Evolutionary conservation across 2,329 filamentous ascomycete species (phyloP).

Genomic region (Ophiostoma angusticollis): DNA sequence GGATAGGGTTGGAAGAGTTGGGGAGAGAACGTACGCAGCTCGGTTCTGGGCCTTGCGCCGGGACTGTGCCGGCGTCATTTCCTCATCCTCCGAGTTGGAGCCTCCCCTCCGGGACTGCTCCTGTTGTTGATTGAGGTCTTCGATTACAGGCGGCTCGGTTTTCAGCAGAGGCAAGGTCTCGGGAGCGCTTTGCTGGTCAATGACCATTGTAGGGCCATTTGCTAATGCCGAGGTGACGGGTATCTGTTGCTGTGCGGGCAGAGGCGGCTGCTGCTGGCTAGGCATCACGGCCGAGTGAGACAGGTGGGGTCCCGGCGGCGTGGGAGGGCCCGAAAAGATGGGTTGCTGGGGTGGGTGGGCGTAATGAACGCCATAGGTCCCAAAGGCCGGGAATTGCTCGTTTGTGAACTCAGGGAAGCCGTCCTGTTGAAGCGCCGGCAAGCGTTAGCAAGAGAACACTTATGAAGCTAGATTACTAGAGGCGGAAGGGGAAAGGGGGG

Average conservation of each 20-base stretch:
- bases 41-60: constrained; percentile 49
- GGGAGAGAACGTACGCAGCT: constrained; percentile 40
- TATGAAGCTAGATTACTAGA: too few relatives aligned
- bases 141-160: constrained; percentile 24
- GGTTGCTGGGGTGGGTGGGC: constrained; percentile 17
- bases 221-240: not conserved
- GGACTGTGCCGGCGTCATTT: constrained; percentile 43
- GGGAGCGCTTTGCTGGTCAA: constrained; percentile 14
- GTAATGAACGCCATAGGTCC: constrained; percentile 31
- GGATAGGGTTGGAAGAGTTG: not conserved
- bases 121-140: constrained; percentile 18
- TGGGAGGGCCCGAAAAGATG: constrained; percentile 35
- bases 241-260: constrained; percentile 9
- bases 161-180: constrained; percentile 24
- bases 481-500: not conserved
- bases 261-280: constrained; percentile 17
- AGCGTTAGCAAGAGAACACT: not conserved
- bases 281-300: constrained; percentile 16
- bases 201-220: constrained; percentile 5
- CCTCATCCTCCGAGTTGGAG: constrained; percentile 43
- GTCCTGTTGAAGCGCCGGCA: constrained; percentile 29
- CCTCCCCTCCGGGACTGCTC: constrained; percentile 23
- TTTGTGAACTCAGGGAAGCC: constrained; percentile 34
- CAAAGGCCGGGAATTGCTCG: constrained; percentile 37
- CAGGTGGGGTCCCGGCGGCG: constrained; percentile 32